Base-by-base conservation (phyloP, 331 rosid species). In the Malus hybrid region DNA sequence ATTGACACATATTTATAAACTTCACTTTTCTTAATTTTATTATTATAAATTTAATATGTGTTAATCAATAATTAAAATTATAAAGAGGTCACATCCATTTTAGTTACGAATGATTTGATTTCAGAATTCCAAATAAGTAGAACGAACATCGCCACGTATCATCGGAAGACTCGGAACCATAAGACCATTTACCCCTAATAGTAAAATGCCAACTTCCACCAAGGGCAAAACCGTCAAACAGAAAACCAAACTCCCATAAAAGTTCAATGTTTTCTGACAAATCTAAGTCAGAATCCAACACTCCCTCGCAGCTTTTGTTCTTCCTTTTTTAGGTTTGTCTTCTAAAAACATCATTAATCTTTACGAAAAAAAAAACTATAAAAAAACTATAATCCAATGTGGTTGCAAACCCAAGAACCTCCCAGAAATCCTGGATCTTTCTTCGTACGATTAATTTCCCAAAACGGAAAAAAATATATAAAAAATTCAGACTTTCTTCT, bases 201-300 rank as follows among this genome's bases (percentile, higher is more conserved):
- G 62, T 64, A 73, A 50, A 29, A 73, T 31, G 34, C 2, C 59
- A 73, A 60, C 32, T 66, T 72, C 52, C 42, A 46, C 32, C 1
- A 48, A 62, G 79, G 83, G 71, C 1, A 67, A 79, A 73, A 67
- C n/a, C 79, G 79, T 73, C 78, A 46, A 19, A 33, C 28, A 24
- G 8, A 65, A n/a, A 50, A 50, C 19, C 56, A 54, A 10, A 15
- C 64, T 44, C 6, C 75, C 69, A 73, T 67, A 73, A 67, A 73
- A 46, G n/a, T n/a, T 44, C 46, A 59, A 67, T 36, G 48, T 57
- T 20, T 42, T 79, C 79, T 73, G 75, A 79, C 83, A 79, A 31
- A 13, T 29, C 33, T 10, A 59, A 79, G 79, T 73, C 83, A 73
- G 83, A 79, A 79, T 73, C 79, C 36, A 73, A 59, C 48, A 15